Conservation (phyloP, 1,284 basidiomycete genomes). For the Pseudozyma hubeiensis region DNA sequence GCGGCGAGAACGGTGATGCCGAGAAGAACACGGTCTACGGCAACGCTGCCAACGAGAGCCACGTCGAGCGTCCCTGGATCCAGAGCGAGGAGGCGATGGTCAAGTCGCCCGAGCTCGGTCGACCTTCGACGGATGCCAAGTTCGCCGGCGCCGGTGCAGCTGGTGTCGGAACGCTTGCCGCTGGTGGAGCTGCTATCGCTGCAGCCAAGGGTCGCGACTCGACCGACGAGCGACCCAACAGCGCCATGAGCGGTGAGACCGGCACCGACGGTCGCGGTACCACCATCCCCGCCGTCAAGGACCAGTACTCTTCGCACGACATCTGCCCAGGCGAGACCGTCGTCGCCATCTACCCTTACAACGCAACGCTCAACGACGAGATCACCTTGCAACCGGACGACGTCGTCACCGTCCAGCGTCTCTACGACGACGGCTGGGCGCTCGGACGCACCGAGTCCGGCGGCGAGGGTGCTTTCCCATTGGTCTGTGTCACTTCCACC, state of each 20-base stretch:
- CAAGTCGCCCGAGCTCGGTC: conserved; percentile 40
- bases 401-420: conserved; percentile 54
- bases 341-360: conserved; percentile 65
- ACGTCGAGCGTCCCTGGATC: conserved; percentile 56
- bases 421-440: conserved; percentile 66
- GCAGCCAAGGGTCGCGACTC: conserved; percentile 41
- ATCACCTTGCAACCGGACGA: conserved; percentile 61
- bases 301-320: conserved; percentile 64
- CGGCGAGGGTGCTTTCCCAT: conserved; percentile 58
- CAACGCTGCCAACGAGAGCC: conserved; percentile 37
- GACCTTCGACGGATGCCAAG: conserved; percentile 42
- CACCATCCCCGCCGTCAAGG: conserved; percentile 59
- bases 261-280: conserved; percentile 60
- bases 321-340: conserved; percentile 61
- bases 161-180: conserved; percentile 42
- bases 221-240: conserved; percentile 47
- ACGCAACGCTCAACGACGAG: conserved; percentile 63
- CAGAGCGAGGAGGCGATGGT: conserved; percentile 52
- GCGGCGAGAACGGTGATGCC: conserved; percentile 33
- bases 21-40: conserved; percentile 42
- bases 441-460: conserved; percentile 51
- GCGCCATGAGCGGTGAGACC: conserved; percentile 50
- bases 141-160: conserved; percentile 25
- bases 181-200: conserved; percentile 23
- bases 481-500: conserved; percentile 60